Percentiles rank a stretch among this genome's conserved stretches.
These are phyloP conservation scores for Cladosporium sp. DNA, from an alignment of 2,329 filamentous ascomycete genomes.

Conservation along the genomic window DNA sequence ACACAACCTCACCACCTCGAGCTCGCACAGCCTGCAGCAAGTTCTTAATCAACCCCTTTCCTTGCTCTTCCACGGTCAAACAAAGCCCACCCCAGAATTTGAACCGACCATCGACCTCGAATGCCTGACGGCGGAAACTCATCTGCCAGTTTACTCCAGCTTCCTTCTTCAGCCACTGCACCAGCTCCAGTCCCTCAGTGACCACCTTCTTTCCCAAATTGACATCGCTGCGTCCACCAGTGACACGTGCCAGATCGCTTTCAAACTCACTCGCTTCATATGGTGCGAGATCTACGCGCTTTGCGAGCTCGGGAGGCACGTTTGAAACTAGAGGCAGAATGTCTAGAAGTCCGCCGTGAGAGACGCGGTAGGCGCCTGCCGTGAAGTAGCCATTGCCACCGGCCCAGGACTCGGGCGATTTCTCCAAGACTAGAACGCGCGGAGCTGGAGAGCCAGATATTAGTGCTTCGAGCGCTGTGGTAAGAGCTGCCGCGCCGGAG, in stretches of 20 bases:
- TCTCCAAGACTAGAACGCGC: conserved; percentile 59
- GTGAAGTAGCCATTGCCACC: conserved; percentile 68
- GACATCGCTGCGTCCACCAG: conserved; percentile 54
- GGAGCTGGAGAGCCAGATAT: conserved; percentile 20
- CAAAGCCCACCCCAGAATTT: conserved; percentile 68
- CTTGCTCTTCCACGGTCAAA: conserved; percentile 57
- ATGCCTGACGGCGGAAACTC: conserved; percentile 66
- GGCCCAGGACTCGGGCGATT: conserved; percentile 58
- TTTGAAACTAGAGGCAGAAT: conserved; percentile 64
- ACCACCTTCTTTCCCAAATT: conserved; percentile 53
- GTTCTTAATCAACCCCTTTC: conserved; percentile 58
- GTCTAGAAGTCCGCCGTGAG: conserved; percentile 56
- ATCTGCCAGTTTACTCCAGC: conserved; percentile 44
- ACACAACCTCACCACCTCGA: conserved; percentile 49
- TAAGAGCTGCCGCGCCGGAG: conserved; percentile 65
- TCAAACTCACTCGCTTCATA: conserved; percentile 59
- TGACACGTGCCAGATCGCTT: conserved; percentile 59
- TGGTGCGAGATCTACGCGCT: conserved; percentile 57
- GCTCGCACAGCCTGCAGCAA: conserved; percentile 46
- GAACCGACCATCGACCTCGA: conserved; percentile 59
- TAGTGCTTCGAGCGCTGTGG: conserved; percentile 58
- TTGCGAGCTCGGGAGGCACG: conserved; percentile 47
- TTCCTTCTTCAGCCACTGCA: conserved; percentile 33
- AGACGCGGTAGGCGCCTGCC: conserved; percentile 62
- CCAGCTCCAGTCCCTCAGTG: conserved; percentile 30